Conservation (phyloP, 2,329 filamentous ascomycete species). For the Diplodia sapinea region DNA sequence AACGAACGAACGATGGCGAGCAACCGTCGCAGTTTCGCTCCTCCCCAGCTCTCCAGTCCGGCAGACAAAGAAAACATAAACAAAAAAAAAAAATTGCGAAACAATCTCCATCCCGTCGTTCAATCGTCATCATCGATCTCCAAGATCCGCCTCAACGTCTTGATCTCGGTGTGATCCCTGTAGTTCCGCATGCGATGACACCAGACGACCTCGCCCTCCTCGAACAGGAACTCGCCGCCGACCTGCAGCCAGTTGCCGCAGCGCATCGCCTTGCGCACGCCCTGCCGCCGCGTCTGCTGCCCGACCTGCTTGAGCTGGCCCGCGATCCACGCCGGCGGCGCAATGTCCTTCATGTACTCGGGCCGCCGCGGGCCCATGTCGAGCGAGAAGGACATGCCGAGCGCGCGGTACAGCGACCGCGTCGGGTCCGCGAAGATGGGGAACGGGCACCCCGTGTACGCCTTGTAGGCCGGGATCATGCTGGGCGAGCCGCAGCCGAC, state of each 20-base stretch:
- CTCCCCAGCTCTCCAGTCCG: background rate
- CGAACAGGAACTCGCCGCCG: conserved; percentile 51
- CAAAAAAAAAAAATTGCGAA: background rate
- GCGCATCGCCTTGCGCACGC: conserved; percentile 42
- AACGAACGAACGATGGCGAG: background rate
- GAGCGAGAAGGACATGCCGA: conserved; percentile 69
- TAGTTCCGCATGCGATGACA: conserved; percentile 51
- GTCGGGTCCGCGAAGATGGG: conserved; percentile 73
- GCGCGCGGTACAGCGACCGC: conserved; percentile 64
- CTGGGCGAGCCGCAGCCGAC: conserved; percentile 70
- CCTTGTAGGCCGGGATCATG: conserved; percentile 67
- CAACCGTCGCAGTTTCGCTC: background rate
- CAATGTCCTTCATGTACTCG: conserved; percentile 61
- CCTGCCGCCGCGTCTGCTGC: conserved; percentile 51
- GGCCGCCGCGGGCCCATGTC: conserved; percentile 61
- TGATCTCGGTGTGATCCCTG: conserved; percentile 47
- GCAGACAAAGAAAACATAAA: background rate
- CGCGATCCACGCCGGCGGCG: conserved; percentile 38
- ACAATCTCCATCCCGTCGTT: background rate
- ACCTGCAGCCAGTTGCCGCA: conserved; percentile 49
- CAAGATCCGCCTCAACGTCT: conserved; percentile 43
- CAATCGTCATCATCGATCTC: conserved; percentile 41
- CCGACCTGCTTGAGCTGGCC: conserved; percentile 40
- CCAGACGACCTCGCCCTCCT: conserved; percentile 49
- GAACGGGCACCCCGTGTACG: conserved; percentile 65